Base-by-base conservation (phyloP, 108 stramenopile species). In the Cyclotella sp. region DNA sequence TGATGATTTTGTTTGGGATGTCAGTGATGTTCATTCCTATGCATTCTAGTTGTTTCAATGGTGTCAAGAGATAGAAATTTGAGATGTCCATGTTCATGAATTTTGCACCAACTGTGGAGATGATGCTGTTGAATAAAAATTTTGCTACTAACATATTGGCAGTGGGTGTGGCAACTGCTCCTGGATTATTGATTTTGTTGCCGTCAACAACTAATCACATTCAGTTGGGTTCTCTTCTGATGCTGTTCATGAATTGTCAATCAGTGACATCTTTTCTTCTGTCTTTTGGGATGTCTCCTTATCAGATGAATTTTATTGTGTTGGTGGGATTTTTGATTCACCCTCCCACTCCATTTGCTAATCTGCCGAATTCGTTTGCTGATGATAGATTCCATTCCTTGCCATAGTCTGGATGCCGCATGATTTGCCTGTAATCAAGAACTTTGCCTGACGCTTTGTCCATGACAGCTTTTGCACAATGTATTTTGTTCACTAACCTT, bases 1-100 rank as follows among this genome's bases (percentile, higher is more conserved):
- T 44, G 15, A 79, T 64, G 68, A 86, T 76, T 52, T 78, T 68
- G 3, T 53, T 39, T n/a, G 76, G 67, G 16, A 63, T 30, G 30
- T 63, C 21, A 27, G 9, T 14, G n/a, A 57, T 11, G 52, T 22
- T n/a, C n/a, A n/a, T 79, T 21, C 84, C 73, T 5, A 73, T 41
- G 57, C 57, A 19, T n/a, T n/a, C n/a, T n/a, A n/a, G n/a, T n/a
- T n/a, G n/a, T n/a, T n/a, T n/a, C n/a, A n/a, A n/a, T n/a, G n/a
- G n/a, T n/a, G n/a, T n/a, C n/a, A n/a, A n/a, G n/a, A n/a, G n/a
- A n/a, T n/a, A n/a, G n/a, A n/a, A n/a, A n/a, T n/a, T n/a, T n/a
- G n/a, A n/a, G n/a, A n/a, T n/a, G n/a, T n/a, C n/a, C n/a, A n/a
- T n/a, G n/a, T n/a, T n/a, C n/a, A n/a, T n/a, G n/a, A n/a, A n/a